phyloP scores from a whole-genome alignment of 345 rosid genomes.

The Diplotaxis tenuifolia region DNA sequence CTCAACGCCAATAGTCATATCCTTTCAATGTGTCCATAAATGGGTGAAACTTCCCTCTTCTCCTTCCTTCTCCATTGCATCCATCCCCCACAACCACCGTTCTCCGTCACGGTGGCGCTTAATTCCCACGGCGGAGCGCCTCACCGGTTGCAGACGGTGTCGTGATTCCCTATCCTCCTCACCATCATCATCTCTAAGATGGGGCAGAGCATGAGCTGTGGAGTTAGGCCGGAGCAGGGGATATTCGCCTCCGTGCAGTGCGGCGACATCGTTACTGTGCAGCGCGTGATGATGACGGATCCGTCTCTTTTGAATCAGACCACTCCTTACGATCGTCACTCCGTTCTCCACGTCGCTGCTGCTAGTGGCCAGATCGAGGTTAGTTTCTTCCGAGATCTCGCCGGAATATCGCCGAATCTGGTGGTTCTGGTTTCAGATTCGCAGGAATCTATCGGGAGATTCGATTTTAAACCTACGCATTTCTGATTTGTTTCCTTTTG shows the following conservation, averaged over 20 bases:
- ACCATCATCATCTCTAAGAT: constrained; percentile 30
- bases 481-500: constrained; percentile 6
- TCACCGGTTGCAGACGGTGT: constrained; percentile 52
- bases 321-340: constrained; percentile 81
- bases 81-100: constrained; percentile 30
- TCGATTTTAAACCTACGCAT: neutral
- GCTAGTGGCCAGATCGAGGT: constrained; percentile 99
- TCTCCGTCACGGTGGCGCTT: constrained; percentile 45
- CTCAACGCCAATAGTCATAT: neutral
- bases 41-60: constrained; percentile 38
- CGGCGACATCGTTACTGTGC: constrained; percentile 60
- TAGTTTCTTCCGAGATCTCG: constrained; percentile 7
- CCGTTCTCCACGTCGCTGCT: constrained; percentile 87
- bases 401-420: constrained; percentile 1
- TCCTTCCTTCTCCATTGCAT: neutral
- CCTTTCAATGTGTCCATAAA: constrained; percentile 39
- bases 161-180: constrained; percentile 22
- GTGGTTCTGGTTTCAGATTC: constrained; percentile 11
- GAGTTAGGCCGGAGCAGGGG: constrained; percentile 59
- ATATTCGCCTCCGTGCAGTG: constrained; percentile 73
- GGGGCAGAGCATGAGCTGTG: constrained; percentile 97
- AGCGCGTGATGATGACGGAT: constrained; percentile 49
- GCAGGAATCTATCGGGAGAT: neutral
- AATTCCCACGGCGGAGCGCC: constrained; percentile 34
- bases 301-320: constrained; percentile 53